These are phyloP conservation scores for Biscogniauxia sp. DNA, from an alignment of 2,329 filamentous ascomycete genomes.

Conservation along the genomic window DNA sequence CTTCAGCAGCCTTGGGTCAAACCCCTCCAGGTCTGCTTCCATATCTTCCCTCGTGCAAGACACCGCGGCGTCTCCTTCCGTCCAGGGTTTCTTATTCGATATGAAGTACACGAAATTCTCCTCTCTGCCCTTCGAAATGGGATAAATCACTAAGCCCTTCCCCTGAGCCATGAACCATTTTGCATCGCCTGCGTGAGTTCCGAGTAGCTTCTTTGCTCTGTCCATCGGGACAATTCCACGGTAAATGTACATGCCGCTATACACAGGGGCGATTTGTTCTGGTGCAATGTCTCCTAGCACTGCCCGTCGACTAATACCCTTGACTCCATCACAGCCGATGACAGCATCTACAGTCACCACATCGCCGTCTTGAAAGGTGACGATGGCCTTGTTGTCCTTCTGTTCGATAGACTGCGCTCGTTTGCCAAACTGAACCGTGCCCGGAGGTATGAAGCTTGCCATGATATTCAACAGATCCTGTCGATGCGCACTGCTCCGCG, in stretches of 20 bases:
- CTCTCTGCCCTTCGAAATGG: conserved; percentile 26
- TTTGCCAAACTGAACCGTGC: conserved; percentile 26
- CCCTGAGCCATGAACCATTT: conserved; percentile 29
- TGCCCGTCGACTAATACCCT: conserved; percentile 23
- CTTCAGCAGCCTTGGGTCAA: conserved; percentile 22
- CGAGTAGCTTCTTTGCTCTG: conserved; percentile 25
- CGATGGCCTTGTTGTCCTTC: conserved; percentile 17
- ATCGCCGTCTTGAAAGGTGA: conserved; percentile 25
- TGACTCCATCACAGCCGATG: conserved; percentile 29
- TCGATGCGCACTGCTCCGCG: conserved; percentile 40
- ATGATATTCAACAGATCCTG: conserved; percentile 43
- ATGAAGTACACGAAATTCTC: conserved; percentile 29
- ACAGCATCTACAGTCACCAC: conserved; percentile 20
- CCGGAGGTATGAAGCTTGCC: conserved; percentile 30
- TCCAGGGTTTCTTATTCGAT: conserved; percentile 18
- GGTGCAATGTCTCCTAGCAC: conserved; percentile 25
- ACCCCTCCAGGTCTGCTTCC: conserved; percentile 22
- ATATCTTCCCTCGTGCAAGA: conserved; percentile 28
- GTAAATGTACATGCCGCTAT: conserved; percentile 31
- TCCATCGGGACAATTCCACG: conserved; percentile 31
- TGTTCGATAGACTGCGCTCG: conserved; percentile 25
- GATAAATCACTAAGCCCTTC: conserved; percentile 23
- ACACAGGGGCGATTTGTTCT: conserved; percentile 27
- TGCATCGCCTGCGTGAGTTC: conserved; percentile 27
- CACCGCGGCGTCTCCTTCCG: conserved; percentile 18